Conservation (phyloP, 2,329 filamentous ascomycete genomes). For the Trichoderma arundinaceum region DNA sequence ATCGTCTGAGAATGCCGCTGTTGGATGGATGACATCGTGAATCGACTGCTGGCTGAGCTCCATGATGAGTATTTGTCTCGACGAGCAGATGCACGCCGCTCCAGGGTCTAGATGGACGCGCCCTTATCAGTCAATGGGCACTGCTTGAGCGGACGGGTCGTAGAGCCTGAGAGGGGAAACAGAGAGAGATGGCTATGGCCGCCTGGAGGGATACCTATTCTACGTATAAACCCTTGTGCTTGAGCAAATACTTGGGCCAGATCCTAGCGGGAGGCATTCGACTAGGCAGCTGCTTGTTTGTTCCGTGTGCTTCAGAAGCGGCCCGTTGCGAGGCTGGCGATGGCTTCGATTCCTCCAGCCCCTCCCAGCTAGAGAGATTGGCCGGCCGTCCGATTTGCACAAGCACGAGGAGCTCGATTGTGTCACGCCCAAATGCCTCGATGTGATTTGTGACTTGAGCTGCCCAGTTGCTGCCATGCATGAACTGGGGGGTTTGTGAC, state of each 20-base stretch:
- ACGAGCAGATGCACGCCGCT: neutral
- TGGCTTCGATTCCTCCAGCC: slow-evolving; percentile 15
- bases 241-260: neutral
- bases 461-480: slow-evolving; percentile 18
- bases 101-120: slow-evolving; percentile 8
- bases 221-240: slow-evolving; percentile 1
- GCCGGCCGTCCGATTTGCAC: slow-evolving; percentile 1
- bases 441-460: slow-evolving; percentile 12
- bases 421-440: slow-evolving; percentile 26
- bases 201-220: slow-evolving; percentile 6
- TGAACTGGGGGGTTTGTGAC: slow-evolving; percentile 27
- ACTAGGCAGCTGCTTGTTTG: slow-evolving; percentile 6
- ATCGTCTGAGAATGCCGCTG: slow-evolving; percentile 54
- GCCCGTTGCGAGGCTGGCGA: slow-evolving; percentile 7
- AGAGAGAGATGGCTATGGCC: neutral
- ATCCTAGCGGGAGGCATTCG: slow-evolving; percentile 1
- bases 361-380: slow-evolving; percentile 28
- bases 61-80: slow-evolving; percentile 47
- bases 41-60: slow-evolving; percentile 59
- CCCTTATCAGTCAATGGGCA: slow-evolving; percentile 18
- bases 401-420: slow-evolving; percentile 15
- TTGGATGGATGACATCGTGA: slow-evolving; percentile 63
- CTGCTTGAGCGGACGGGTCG: slow-evolving; percentile 2
- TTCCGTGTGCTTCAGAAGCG: slow-evolving; percentile 5
- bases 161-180: neutral